These are phyloP conservation scores for Avena sativa DNA, from an alignment of 176 grass and related monocot genomes.

Conservation along the genomic window DNA sequence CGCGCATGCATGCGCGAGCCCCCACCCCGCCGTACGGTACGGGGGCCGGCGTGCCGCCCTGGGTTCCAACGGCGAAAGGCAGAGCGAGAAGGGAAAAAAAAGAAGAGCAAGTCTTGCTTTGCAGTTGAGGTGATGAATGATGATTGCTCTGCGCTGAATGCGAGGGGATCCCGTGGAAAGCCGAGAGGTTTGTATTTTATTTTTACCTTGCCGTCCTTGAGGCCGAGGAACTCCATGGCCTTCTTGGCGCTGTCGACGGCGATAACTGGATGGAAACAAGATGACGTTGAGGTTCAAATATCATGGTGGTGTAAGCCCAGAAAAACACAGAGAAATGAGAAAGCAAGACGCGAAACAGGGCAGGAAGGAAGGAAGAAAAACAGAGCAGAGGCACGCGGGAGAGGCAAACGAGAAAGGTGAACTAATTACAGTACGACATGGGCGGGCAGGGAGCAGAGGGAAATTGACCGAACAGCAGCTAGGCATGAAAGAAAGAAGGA, in stretches of 20 bases:
- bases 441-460: no score
- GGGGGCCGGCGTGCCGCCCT: not conserved
- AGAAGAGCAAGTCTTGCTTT: not conserved
- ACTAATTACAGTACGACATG: no score
- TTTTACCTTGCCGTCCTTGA: conserved; percentile 65
- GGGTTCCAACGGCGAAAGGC: not conserved
- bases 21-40: conserved; percentile 6
- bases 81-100: not conserved
- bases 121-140: not conserved
- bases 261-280: conserved; percentile 62
- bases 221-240: conserved; percentile 89
- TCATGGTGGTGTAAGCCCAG: not conserved
- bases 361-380: no score
- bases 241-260: conserved; percentile 90
- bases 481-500: not conserved
- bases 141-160: not conserved
- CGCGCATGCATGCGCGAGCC: conserved; percentile 40
- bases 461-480: not conserved
- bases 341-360: not conserved
- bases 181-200: not conserved
- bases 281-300: not conserved
- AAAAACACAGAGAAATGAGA: not conserved
- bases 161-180: not conserved
- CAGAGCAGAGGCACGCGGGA: not conserved
- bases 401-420: not conserved